Percentiles rank a stretch among this genome's conserved stretches.
phyloP scores from a whole-genome alignment of 805 yeast species.

The Candida stauntonica region DNA sequence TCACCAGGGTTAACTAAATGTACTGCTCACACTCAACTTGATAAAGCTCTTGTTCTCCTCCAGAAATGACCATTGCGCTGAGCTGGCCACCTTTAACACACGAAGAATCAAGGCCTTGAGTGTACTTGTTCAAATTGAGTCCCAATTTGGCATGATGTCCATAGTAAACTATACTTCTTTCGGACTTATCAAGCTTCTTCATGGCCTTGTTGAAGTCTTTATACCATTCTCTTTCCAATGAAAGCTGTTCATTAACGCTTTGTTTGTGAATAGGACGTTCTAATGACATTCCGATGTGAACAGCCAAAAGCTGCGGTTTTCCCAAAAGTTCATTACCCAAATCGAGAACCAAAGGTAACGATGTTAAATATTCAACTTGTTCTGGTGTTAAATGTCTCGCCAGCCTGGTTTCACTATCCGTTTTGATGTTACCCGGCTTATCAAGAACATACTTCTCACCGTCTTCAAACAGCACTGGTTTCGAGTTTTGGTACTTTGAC shows the following conservation, averaged over 20 bases:
- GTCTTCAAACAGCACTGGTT: slow-evolving; percentile 22
- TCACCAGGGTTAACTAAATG: slow-evolving; percentile 18
- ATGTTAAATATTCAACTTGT: slow-evolving; percentile 56
- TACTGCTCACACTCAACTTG: slow-evolving; percentile 16
- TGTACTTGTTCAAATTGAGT: slow-evolving; percentile 53
- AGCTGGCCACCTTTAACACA: slow-evolving; percentile 75
- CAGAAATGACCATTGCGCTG: slow-evolving; percentile 44
- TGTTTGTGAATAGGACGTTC: slow-evolving; percentile 36
- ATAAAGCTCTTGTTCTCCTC: slow-evolving; percentile 6
- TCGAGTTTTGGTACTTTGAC: slow-evolving; percentile 51
- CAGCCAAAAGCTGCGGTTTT: slow-evolving; percentile 20
- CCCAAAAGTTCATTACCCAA: too few species aligned
- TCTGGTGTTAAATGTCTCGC: slow-evolving; percentile 40
- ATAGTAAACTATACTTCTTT: slow-evolving; percentile 51
- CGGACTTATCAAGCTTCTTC: slow-evolving; percentile 23
- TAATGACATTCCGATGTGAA: slow-evolving; percentile 13
- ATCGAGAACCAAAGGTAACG: slow-evolving; percentile 59
- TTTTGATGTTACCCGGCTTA: slow-evolving; percentile 16
- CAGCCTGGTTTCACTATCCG: slow-evolving; percentile 16
- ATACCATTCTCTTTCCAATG: slow-evolving; percentile 66
- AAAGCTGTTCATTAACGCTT: slow-evolving; percentile 53
- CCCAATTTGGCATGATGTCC: slow-evolving; percentile 91
- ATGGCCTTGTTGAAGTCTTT: slow-evolving; percentile 26
- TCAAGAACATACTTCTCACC: slow-evolving; percentile 17
- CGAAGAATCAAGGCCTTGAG: slow-evolving; percentile 79